Evolutionary conservation across 192 early-diverging fungal genomes (phyloP), one percentile per base, ranked within the genome.

Genomic region (Coemansia sp.): DNA sequence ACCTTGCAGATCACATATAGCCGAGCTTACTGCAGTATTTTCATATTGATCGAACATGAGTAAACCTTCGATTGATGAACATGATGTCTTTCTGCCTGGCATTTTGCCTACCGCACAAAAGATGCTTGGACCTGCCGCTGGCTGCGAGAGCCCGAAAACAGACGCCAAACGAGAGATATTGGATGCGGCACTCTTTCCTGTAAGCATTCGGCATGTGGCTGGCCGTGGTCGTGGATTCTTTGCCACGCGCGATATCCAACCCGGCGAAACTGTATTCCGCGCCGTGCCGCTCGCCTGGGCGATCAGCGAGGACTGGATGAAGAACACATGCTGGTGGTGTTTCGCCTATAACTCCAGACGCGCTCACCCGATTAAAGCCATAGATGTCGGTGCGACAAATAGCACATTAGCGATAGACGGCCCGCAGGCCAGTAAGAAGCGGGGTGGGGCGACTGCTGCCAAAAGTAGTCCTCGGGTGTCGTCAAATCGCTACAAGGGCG

Each of bases 201-300:
- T 82, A 45, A 64, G 52, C n/a, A 76, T 82, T 39, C 58, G 53
- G 7, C 50, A 67, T 38, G 68, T 73, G 11, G 64, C 70, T 2
- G 79, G 74, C 40, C 79, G 79, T 13, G 79, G 79, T 2, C 79
- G 79, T 11, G 79, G 79, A 4, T 82, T 76, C 58, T 82, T 82
- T 73, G 79, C 79, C 2, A 49, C 74, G 15, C 67, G 74, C 5
- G 62, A 70, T 47, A 73, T 82, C 50, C 44, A 61, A 8, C 18
- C 16, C 3, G 74, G 74, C 39, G 74, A 82, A 34, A 55, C 61
- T 7, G 74, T 82, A 53, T 68, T 82, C 24, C 52, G 39, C 15
- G 74, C 79, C 0, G 62, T 53, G 12, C 79, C 79, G 20, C 65
- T 76, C 16, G 70, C 79, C 10, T 82, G 68, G 64, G 35, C 79